phyloP scores from a whole-genome alignment of 2,329 filamentous ascomycete species.

The Aspergillus uvarum region DNA sequence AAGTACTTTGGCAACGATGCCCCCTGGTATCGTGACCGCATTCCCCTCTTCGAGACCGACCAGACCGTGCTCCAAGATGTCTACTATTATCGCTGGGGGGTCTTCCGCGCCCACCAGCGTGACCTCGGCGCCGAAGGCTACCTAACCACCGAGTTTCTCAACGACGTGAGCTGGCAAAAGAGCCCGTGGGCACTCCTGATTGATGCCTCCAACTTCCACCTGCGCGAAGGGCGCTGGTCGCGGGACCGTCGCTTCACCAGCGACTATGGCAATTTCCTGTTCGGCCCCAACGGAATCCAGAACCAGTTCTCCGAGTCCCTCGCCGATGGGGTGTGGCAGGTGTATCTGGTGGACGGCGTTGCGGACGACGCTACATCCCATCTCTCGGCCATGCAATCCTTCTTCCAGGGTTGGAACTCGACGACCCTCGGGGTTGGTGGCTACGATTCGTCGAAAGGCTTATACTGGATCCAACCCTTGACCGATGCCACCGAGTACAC shows the following conservation, averaged over 20 bases:
- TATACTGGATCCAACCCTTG: slow-evolving; percentile 47
- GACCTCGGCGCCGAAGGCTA: slow-evolving; percentile 45
- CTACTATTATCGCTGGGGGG: slow-evolving; percentile 49
- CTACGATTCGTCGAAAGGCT: slow-evolving; percentile 39
- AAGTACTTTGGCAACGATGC: slow-evolving; percentile 21
- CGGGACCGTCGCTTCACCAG: slow-evolving; percentile 47
- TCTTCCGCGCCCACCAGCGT: slow-evolving; percentile 47
- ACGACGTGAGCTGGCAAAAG: slow-evolving; percentile 45
- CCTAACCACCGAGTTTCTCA: slow-evolving; percentile 48
- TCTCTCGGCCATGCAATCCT: slow-evolving; percentile 25
- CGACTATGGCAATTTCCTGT: slow-evolving; percentile 47
- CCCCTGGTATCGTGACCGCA: slow-evolving; percentile 20
- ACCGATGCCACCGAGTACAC: slow-evolving; percentile 49
- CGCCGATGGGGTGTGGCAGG: slow-evolving; percentile 40
- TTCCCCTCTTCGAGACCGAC: slow-evolving; percentile 20
- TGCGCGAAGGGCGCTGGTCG: slow-evolving; percentile 47
- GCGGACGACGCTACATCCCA: slow-evolving; percentile 30
- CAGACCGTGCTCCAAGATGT: slow-evolving; percentile 32
- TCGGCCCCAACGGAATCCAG: slow-evolving; percentile 39
- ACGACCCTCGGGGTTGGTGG: slow-evolving; percentile 42
- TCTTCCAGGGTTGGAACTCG: slow-evolving; percentile 28
- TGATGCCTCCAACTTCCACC: slow-evolving; percentile 47
- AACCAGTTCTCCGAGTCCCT: slow-evolving; percentile 48
- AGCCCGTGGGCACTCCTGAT: slow-evolving; percentile 46
- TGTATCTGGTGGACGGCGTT: slow-evolving; percentile 46